Percentiles rank a stretch among this genome's conserved stretches.
These are phyloP conservation scores for Pleomassaria siparia DNA, from an alignment of 2,329 filamentous ascomycete species.

Conservation along the genomic window DNA sequence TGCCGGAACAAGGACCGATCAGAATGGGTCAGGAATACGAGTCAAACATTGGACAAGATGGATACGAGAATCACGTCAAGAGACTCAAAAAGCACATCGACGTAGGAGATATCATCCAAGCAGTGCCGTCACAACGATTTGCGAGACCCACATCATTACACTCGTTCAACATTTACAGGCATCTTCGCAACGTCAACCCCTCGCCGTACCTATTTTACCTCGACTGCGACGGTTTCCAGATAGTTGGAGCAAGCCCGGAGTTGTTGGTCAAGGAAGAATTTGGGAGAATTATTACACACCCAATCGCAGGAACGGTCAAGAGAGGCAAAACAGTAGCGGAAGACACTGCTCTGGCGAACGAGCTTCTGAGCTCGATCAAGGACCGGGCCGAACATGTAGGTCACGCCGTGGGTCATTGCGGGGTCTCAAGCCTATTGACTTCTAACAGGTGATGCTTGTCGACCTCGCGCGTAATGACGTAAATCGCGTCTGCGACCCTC, in stretches of 20 bases:
- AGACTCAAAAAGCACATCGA: slow-evolving; percentile 87
- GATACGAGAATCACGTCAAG: slow-evolving; percentile 89
- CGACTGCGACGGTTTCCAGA: slow-evolving; percentile 87
- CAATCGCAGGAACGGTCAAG: slow-evolving; percentile 93
- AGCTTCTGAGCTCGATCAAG: slow-evolving; percentile 79
- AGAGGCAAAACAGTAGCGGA: slow-evolving; percentile 79
- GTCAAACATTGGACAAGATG: slow-evolving; percentile 85
- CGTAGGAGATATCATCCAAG: slow-evolving; percentile 94
- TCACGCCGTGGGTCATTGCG: slow-evolving; percentile 5
- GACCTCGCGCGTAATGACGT: slow-evolving; percentile 95
- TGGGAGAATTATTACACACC: slow-evolving; percentile 89
- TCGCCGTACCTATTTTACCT: slow-evolving; percentile 98
- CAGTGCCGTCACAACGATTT: slow-evolving; percentile 91
- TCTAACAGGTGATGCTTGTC: slow-evolving; percentile 92
- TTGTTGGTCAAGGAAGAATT: slow-evolving; percentile 88
- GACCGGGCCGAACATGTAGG: slow-evolving; percentile 59
- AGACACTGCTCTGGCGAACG: slow-evolving; percentile 75
- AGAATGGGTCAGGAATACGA: slow-evolving; percentile 74
- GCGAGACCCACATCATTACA: slow-evolving; percentile 86
- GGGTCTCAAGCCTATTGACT: slow-evolving; percentile 61
- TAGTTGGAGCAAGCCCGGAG: slow-evolving; percentile 93
- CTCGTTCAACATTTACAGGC: slow-evolving; percentile 97
- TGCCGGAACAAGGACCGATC: slow-evolving; percentile 77
- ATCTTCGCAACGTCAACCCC: slow-evolving; percentile 94
- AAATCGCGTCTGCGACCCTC: slow-evolving; percentile 90